These are phyloP conservation scores for Vitis cinerea DNA, from an alignment of 164 flowering plant species.

Conservation along the genomic window DNA sequence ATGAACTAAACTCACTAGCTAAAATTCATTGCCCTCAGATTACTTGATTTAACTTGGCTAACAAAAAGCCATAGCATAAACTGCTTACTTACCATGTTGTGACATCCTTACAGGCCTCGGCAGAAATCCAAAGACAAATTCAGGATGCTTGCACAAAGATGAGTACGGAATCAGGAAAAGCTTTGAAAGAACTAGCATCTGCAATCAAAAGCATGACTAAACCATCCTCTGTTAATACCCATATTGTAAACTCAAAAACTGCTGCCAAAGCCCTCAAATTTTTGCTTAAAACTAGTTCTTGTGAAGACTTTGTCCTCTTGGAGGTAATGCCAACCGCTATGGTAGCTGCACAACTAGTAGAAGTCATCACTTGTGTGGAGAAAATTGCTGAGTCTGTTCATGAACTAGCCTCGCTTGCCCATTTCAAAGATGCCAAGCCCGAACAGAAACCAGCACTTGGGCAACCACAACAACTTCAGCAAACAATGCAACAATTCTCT, in stretches of 20 bases:
- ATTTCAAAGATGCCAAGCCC: conserved; percentile 24
- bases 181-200: conserved; percentile 36
- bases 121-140: conserved; percentile 32
- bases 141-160: conserved; percentile 39
- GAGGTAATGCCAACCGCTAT: conserved; percentile 38
- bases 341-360: conserved; percentile 46
- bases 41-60: background rate
- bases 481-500: no score
- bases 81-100: background rate
- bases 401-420: conserved; percentile 41
- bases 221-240: conserved; percentile 13
- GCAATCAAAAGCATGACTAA: conserved; percentile 35
- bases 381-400: conserved; percentile 40
- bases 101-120: conserved; percentile 28
- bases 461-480: no score
- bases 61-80: background rate
- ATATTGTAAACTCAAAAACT: conserved; percentile 23
- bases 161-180: conserved; percentile 43
- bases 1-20: background rate
- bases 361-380: conserved; percentile 38
- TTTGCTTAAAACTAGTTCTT: conserved; percentile 25
- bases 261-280: conserved; percentile 35
- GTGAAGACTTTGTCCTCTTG: conserved; percentile 30
- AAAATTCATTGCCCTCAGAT: no score
- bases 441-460: background rate